phyloP scores from a whole-genome alignment of 768 basidiomycete genomes.

The Hericium alpestre region DNA sequence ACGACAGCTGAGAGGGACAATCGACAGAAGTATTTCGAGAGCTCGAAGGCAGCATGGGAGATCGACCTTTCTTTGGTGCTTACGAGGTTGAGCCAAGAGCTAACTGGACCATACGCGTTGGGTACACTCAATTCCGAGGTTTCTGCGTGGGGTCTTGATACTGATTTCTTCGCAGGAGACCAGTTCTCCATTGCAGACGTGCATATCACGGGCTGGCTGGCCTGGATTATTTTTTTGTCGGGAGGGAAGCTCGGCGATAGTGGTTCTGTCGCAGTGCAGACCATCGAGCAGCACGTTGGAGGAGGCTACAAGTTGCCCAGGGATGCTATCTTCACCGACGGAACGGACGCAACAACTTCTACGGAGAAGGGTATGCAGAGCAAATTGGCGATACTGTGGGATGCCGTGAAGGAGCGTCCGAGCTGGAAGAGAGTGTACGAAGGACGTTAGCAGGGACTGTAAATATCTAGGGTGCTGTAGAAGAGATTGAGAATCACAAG shows the following conservation, averaged over 20 bases:
- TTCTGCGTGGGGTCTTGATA: not conserved
- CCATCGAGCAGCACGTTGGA: slow-evolving; percentile 44
- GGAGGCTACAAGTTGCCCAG: slow-evolving; percentile 31
- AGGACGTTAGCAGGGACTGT: slow-evolving; percentile 17
- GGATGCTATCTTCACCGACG: slow-evolving; percentile 4
- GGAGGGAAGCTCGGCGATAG: slow-evolving; percentile 43
- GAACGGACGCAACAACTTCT: slow-evolving; percentile 7
- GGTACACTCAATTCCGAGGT: slow-evolving; percentile 31
- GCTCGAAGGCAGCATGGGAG: slow-evolving; percentile 45
- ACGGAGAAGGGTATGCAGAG: slow-evolving; percentile 12
- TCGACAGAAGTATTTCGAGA: slow-evolving; percentile 40
- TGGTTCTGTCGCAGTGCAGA: slow-evolving; percentile 38
- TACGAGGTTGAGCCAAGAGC: slow-evolving; percentile 39
- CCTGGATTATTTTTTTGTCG: slow-evolving; percentile 44
- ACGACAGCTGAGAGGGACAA: slow-evolving; percentile 27
- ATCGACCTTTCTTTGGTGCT: slow-evolving; percentile 35
- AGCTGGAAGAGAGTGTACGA: slow-evolving; percentile 66
- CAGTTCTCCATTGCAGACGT: slow-evolving; percentile 75
- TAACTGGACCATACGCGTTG: slow-evolving; percentile 53
- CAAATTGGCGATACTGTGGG: slow-evolving; percentile 60
- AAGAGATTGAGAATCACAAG: not conserved
- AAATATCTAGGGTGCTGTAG: slow-evolving; percentile 26
- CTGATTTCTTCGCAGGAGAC: slow-evolving; percentile 44
- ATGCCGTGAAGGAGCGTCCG: slow-evolving; percentile 45
- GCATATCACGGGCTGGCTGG: slow-evolving; percentile 70